phyloP scores from a whole-genome alignment of 495 filamentous ascomycete genomes.

The Aspergillus leporis region DNA sequence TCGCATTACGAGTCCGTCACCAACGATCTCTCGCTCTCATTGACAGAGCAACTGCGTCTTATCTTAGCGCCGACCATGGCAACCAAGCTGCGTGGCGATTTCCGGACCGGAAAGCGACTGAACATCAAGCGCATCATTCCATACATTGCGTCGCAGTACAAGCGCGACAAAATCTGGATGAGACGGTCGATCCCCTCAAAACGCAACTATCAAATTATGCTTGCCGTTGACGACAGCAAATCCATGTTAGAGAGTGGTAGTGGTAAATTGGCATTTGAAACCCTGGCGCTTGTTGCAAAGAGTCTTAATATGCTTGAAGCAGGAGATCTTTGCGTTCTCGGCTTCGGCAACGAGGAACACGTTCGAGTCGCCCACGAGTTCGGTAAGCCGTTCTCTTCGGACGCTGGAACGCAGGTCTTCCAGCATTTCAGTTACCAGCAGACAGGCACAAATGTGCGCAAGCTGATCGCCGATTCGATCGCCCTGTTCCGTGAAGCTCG shows the following conservation, averaged over 20 bases:
- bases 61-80: constrained; percentile 93
- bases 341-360: constrained; percentile 74
- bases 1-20: constrained; percentile 78
- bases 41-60: constrained; percentile 91
- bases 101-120: constrained; percentile 95
- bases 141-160: constrained; percentile 95
- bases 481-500: constrained; percentile 78
- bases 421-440: constrained; percentile 86
- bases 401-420: constrained; percentile 78
- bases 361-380: constrained; percentile 90
- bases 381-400: constrained; percentile 75
- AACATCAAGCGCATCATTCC: constrained; percentile 99
- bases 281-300: constrained; percentile 83
- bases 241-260: constrained; percentile 80
- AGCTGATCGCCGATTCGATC: constrained; percentile 73
- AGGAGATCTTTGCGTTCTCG: constrained; percentile 83
- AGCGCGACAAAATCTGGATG: constrained; percentile 99
- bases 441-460: constrained; percentile 77
- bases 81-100: constrained; percentile 94
- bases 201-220: constrained; percentile 92
- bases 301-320: constrained; percentile 88
- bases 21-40: constrained; percentile 76
- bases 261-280: constrained; percentile 80
- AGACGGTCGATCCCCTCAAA: constrained; percentile 86
- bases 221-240: constrained; percentile 93